phyloP scores from a whole-genome alignment of 2,329 filamentous ascomycete genomes.

The Talaromyces rugulosus region DNA sequence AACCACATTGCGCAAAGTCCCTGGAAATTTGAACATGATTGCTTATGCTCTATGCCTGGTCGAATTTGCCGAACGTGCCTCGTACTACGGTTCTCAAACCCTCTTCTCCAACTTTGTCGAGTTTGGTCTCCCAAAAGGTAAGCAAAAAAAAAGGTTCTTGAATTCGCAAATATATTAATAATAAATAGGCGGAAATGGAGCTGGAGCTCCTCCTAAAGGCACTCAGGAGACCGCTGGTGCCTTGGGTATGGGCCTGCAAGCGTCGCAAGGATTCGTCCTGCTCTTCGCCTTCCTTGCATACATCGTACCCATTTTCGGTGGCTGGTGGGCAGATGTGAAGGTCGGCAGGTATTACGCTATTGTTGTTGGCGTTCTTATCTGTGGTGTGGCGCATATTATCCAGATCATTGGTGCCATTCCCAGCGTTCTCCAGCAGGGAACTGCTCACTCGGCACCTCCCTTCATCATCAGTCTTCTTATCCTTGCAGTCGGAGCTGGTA shows the following conservation, averaged over 20 bases:
- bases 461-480: conserved; percentile 39
- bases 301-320: conserved; percentile 57
- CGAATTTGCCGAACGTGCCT: conserved; percentile 57
- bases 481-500: conserved; percentile 35
- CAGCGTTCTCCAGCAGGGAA: conserved; percentile 36
- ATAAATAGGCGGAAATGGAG: conserved; percentile 32
- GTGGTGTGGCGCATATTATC: conserved; percentile 59
- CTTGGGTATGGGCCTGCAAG: conserved; percentile 53
- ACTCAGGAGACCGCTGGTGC: conserved; percentile 53
- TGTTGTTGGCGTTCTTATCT: conserved; percentile 53
- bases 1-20: conserved; percentile 46
- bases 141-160: background rate
- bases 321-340: conserved; percentile 65
- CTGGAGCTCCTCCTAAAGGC: conserved; percentile 30
- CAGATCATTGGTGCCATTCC: conserved; percentile 46
- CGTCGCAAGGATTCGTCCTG: conserved; percentile 54
- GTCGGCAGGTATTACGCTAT: conserved; percentile 69
- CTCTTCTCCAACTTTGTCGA: conserved; percentile 61
- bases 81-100: conserved; percentile 53
- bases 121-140: conserved; percentile 51
- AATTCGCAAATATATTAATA: background rate
- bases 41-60: conserved; percentile 56
- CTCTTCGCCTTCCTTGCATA: conserved; percentile 63
- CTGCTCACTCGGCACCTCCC: conserved; percentile 28
- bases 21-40: conserved; percentile 53